A percentile compares a stretch with the other conserved stretches of the same genome.
phyloP scores from a whole-genome alignment of 495 filamentous ascomycete species.

The Penicillium simplicissimum region DNA sequence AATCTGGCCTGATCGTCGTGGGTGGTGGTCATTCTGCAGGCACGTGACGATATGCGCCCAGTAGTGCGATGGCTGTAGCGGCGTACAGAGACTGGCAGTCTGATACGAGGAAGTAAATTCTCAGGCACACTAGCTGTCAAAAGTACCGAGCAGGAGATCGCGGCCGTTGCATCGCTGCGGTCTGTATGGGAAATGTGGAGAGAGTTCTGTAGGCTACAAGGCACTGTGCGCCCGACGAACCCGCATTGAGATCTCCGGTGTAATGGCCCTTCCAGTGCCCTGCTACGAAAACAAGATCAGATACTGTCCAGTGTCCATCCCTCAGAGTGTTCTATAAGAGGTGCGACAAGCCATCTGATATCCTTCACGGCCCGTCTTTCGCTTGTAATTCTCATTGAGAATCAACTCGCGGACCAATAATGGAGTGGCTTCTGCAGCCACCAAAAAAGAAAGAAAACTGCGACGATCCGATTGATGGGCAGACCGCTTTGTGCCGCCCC shows the following conservation, averaged over 20 bases:
- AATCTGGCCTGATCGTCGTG: background rate
- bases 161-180: background rate
- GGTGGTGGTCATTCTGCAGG: background rate
- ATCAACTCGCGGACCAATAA: conserved; percentile 4
- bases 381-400: background rate
- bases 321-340: background rate
- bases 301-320: background rate
- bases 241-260: background rate
- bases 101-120: background rate
- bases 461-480: conserved; percentile 14
- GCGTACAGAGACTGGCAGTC: background rate
- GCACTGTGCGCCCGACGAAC: background rate
- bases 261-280: background rate
- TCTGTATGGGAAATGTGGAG: background rate
- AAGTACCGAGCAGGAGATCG: background rate
- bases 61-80: background rate
- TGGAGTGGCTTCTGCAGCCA: conserved; percentile 20
- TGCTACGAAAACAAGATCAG: background rate
- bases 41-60: background rate
- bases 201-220: background rate
- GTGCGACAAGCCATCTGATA: background rate
- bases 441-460: conserved; percentile 9
- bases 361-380: background rate
- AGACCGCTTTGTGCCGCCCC: conserved; percentile 18
- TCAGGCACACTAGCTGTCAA: background rate